A percentile compares a stretch with the other conserved stretches of the same genome.
Conservation (phyloP, 345 rosid genomes). For the Hypericum androsaemum region DNA sequence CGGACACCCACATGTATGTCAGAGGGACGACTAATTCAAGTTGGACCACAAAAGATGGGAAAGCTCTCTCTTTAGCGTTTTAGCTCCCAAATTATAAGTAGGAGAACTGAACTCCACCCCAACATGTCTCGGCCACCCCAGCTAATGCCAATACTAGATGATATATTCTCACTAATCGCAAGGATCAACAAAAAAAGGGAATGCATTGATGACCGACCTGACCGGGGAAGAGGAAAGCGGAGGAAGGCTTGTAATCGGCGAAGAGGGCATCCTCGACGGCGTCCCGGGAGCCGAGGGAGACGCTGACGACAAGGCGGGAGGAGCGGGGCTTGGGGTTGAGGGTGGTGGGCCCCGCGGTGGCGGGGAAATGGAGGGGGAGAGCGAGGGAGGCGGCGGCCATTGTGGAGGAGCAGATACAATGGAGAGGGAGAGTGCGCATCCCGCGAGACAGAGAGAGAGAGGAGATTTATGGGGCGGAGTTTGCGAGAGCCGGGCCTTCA, state of each 20-base stretch:
- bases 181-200: neutral
- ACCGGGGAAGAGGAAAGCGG: slow-evolving; percentile 88
- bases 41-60: too few relatives aligned
- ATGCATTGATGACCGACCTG: slow-evolving; percentile 40
- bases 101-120: too few relatives aligned
- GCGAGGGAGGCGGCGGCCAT: slow-evolving; percentile 26
- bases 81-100: too few relatives aligned
- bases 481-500: too few relatives aligned
- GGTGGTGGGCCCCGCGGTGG: neutral
- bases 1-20: too few relatives aligned
- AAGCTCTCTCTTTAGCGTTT: too few relatives aligned
- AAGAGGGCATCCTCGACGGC: slow-evolving; percentile 51
- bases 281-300: slow-evolving; percentile 43
- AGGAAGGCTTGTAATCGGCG: slow-evolving; percentile 61
- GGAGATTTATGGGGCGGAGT: neutral
- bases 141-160: neutral
- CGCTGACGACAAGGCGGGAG: slow-evolving; percentile 44
- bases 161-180: neutral
- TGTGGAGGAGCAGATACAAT: too few relatives aligned
- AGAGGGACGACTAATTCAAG: too few relatives aligned
- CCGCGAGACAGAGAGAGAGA: neutral
- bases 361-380: slow-evolving; percentile 1
- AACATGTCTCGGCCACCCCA: too few relatives aligned
- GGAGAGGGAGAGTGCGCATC: slow-evolving; percentile 29
- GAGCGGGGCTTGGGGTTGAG: slow-evolving; percentile 2